Evolutionary conservation across 805 yeast genomes (phyloP).

Genomic region (Yarrowia hollandica): DNA sequence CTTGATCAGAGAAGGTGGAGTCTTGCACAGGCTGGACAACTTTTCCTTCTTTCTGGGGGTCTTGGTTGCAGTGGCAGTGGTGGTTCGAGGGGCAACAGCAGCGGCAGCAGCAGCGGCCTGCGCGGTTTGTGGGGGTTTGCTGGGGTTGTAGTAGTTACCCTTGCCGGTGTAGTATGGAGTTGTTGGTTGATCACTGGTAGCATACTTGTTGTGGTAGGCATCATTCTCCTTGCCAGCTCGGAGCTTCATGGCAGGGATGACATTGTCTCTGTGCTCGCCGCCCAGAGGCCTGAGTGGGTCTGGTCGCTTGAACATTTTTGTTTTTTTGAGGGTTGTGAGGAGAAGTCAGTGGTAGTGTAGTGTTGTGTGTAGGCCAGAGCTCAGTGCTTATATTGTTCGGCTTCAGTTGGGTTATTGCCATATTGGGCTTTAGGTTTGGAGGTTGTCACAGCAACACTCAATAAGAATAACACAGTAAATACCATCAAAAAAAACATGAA

Average conservation of each 20-base stretch:
- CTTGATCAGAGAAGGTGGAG: conserved; percentile 92
- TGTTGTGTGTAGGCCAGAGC: neutral
- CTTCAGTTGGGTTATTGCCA: conserved; percentile 25
- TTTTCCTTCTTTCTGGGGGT: conserved; percentile 68
- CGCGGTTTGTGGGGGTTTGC: neutral
- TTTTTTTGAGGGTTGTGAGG: neutral
- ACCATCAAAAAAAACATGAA: neutral
- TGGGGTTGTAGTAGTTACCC: neutral
- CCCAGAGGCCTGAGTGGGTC: conserved; percentile 18
- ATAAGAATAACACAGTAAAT: neutral
- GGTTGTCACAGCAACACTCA: conserved; percentile 9
- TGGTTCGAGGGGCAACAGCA: neutral
- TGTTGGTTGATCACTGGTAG: neutral
- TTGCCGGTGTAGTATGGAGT: conserved; percentile 5
- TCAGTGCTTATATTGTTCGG: conserved; percentile 24
- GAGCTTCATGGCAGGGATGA: conserved; percentile 1
- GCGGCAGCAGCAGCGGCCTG: neutral
- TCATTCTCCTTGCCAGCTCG: conserved; percentile 23
- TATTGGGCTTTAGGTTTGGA: conserved; percentile 9
- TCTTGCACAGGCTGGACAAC: conserved; percentile 84
- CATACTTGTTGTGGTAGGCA: conserved; percentile 7
- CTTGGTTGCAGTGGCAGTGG: conserved; percentile 2
- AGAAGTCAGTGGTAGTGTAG: neutral
- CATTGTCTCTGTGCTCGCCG: conserved; percentile 16
- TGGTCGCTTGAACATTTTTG: conserved; percentile 22